Base-by-base conservation (phyloP, 306 rosid genomes). In the Rosa multiflora region DNA sequence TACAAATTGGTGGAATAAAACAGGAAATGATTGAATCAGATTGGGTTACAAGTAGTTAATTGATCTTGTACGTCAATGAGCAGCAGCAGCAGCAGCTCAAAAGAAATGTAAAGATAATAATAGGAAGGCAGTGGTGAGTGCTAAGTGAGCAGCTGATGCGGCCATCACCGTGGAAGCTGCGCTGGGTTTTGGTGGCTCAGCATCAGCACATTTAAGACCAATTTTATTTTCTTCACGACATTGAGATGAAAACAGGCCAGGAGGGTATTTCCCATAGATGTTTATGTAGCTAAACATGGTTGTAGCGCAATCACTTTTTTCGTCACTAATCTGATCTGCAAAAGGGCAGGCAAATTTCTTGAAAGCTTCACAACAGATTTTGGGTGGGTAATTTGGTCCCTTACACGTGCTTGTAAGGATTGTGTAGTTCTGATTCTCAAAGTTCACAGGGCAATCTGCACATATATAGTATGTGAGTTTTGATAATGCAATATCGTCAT, bases 261-360 rank as follows among this genome's bases (percentile, higher is more conserved):
- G 94, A 3, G 98, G 99, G 86, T 95, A 95, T 55, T 88, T 87
- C 0, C 98, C 99, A 47, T 93, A 93, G 61, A 91, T 58, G 78
- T 89, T 95, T 23, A 95, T 95, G 94, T 95, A 93, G 82, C 94
- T 95, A 71, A 95, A 95, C 99, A 95, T 95, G 44, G 91, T 89
- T 0, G 82, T 4, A 6, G 91, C 87, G 14, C 98, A 95, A 73
- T 95, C 87, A 8, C 51, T 88, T 62, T 83, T 67, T 71, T 55
- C 5, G 80, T 93, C 94, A 43, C 77, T 86, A 0, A 95, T 70
- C 1, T 81, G 77, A 2, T 76, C 82, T 0, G 70, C 53, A n/a
- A 83, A 84, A 32, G 96, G 93, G 80, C 99, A 95, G 10, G 94
- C 88, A 73, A 95, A 95, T 70, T 91, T 92, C 92, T 92, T 91